phyloP scores from a whole-genome alignment of 1,284 basidiomycete genomes.

The Singerocomus inundabilis region DNA sequence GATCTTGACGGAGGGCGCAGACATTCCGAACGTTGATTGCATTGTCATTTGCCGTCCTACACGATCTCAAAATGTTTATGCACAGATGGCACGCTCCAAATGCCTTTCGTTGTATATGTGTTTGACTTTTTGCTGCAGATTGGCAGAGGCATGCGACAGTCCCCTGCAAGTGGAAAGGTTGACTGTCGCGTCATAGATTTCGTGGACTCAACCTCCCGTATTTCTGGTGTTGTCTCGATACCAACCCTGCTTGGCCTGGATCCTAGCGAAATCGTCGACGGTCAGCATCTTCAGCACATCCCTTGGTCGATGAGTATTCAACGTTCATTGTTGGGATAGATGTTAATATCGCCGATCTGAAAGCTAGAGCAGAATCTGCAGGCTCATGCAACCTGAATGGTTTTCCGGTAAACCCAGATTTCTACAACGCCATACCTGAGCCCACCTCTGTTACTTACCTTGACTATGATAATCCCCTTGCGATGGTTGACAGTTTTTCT shows the following conservation, averaged over 20 bases:
- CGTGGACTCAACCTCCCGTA: slow-evolving; percentile 75
- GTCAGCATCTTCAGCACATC: slow-evolving; percentile 36
- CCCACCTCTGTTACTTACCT: slow-evolving; percentile 73
- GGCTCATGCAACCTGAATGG: slow-evolving; percentile 15
- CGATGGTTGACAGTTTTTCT: slow-evolving; percentile 51
- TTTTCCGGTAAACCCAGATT: slow-evolving; percentile 19
- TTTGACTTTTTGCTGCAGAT: slow-evolving; percentile 52
- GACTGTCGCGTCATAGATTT: slow-evolving; percentile 93
- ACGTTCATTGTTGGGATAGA: slow-evolving; percentile 38
- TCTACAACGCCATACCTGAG: slow-evolving; percentile 42
- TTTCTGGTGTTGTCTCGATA: slow-evolving; percentile 72
- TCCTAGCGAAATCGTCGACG: slow-evolving; percentile 66
- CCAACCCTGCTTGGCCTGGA: slow-evolving; percentile 89
- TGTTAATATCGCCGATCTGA: slow-evolving; percentile 49
- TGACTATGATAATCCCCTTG: slow-evolving; percentile 81
- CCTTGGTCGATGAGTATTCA: background rate
- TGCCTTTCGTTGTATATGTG: background rate
- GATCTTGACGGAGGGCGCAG: slow-evolving; percentile 89
- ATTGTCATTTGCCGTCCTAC: slow-evolving; percentile 87
- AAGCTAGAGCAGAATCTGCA: slow-evolving; percentile 37
- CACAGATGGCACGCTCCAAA: slow-evolving; percentile 78
- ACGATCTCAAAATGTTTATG: slow-evolving; percentile 83
- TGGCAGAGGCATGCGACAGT: slow-evolving; percentile 88
- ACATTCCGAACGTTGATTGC: slow-evolving; percentile 92
- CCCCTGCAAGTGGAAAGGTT: slow-evolving; percentile 76